Percentiles rank a stretch among this genome's conserved stretches.
These are phyloP conservation scores for Paecilomyces formosus DNA, from an alignment of 2,329 filamentous ascomycete genomes.

Conservation along the genomic window DNA sequence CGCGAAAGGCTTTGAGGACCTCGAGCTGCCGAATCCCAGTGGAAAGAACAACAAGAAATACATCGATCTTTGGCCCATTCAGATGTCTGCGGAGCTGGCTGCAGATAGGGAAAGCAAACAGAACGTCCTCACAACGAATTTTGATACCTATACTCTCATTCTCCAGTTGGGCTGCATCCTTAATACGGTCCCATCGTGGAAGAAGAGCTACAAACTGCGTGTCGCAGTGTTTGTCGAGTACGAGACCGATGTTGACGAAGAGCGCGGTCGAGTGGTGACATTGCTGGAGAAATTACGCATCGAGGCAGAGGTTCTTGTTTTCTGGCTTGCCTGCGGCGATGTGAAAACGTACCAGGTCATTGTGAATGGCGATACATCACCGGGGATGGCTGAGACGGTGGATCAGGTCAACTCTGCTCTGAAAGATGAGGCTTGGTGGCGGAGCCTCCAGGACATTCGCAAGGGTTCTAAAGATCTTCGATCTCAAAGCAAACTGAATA, in stretches of 20 bases:
- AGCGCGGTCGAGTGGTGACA: slow-evolving; percentile 62
- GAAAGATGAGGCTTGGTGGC: slow-evolving; percentile 74
- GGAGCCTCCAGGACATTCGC: slow-evolving; percentile 55
- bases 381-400: slow-evolving; percentile 48
- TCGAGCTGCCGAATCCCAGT: slow-evolving; percentile 62
- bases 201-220: slow-evolving; percentile 61
- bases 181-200: slow-evolving; percentile 74
- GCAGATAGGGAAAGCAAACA: slow-evolving; percentile 56
- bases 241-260: slow-evolving; percentile 73
- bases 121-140: slow-evolving; percentile 74
- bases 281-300: slow-evolving; percentile 76
- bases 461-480: slow-evolving; percentile 11
- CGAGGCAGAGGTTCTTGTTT: slow-evolving; percentile 69
- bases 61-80: slow-evolving; percentile 86
- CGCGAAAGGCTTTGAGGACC: slow-evolving; percentile 68
- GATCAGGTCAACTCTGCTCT: slow-evolving; percentile 59
- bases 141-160: slow-evolving; percentile 85
- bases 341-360: slow-evolving; percentile 69
- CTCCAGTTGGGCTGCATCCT: slow-evolving; percentile 79
- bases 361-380: slow-evolving; percentile 57
- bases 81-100: slow-evolving; percentile 80
- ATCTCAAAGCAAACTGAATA: slow-evolving; percentile 9
- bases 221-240: slow-evolving; percentile 88
- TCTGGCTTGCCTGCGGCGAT: slow-evolving; percentile 69
- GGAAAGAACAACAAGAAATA: slow-evolving; percentile 61